Evolutionary conservation across 768 basidiomycete genomes (phyloP).

Genomic region (Russula compacta): DNA sequence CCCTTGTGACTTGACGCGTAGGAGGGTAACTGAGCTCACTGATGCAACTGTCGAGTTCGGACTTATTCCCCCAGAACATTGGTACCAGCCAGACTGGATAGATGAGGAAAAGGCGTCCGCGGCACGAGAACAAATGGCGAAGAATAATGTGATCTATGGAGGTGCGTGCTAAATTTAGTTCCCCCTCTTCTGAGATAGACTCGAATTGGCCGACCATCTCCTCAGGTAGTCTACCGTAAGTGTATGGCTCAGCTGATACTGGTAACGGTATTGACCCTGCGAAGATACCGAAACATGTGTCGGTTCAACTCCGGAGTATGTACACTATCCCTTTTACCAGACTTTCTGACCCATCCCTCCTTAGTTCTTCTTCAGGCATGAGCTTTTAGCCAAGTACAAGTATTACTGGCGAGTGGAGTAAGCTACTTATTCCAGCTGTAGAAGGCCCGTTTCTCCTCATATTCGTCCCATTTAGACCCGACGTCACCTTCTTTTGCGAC

Average conservation of each 20-base stretch:
- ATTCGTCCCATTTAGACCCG: conserved; percentile 30
- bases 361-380: conserved; percentile 50
- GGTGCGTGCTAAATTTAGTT: conserved; percentile 22
- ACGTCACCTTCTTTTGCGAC: conserved; percentile 52
- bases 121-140: conserved; percentile 43
- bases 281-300: conserved; percentile 89
- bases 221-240: conserved; percentile 66
- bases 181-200: background rate
- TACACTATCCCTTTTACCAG: conserved; percentile 1
- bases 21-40: conserved; percentile 51
- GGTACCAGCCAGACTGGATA: conserved; percentile 71
- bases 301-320: conserved; percentile 85
- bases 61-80: conserved; percentile 67
- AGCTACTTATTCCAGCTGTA: conserved; percentile 15
- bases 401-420: conserved; percentile 48
- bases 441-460: background rate
- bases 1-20: conserved; percentile 28
- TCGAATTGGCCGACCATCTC: background rate
- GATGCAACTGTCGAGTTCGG: conserved; percentile 61
- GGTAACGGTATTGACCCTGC: background rate
- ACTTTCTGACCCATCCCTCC: background rate
- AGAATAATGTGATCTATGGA: conserved; percentile 51
- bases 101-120: conserved; percentile 45
- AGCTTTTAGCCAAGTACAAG: conserved; percentile 30
- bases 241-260: conserved; percentile 16